Conservation (phyloP, 2,329 filamentous ascomycete genomes). For the Xylariaceae sp. region DNA sequence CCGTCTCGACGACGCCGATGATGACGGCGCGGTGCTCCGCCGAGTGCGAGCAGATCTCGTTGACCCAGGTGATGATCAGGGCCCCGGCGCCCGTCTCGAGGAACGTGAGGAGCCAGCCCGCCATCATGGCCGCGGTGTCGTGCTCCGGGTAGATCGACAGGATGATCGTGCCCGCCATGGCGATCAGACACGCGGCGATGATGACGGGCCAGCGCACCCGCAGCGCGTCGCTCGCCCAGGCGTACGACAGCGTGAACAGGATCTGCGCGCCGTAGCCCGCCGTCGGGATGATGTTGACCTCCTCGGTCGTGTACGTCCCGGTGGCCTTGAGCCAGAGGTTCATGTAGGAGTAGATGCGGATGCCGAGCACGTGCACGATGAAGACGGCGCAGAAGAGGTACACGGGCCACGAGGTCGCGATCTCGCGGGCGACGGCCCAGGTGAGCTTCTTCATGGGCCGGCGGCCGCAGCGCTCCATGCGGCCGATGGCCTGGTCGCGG, state of each 20-base stretch:
- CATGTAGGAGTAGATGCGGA: slow-evolving; percentile 34
- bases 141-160: slow-evolving; percentile 30
- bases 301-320: slow-evolving; percentile 26
- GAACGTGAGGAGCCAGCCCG: slow-evolving; percentile 33
- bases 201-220: slow-evolving; percentile 51
- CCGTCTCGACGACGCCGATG: slow-evolving; percentile 43
- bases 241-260: slow-evolving; percentile 48
- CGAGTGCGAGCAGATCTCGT: slow-evolving; percentile 40
- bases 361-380: slow-evolving; percentile 29
- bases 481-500: slow-evolving; percentile 22
- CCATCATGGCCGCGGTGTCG: slow-evolving; percentile 31
- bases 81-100: slow-evolving; percentile 31
- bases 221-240: slow-evolving; percentile 47
- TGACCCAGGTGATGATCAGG: slow-evolving; percentile 41
- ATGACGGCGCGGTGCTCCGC: slow-evolving; percentile 46
- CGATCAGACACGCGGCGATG: slow-evolving; percentile 40
- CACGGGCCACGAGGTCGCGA: slow-evolving; percentile 26
- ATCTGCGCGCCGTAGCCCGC: slow-evolving; percentile 35
- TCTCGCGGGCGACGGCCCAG: slow-evolving; percentile 21
- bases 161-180: slow-evolving; percentile 30
- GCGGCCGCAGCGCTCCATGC: slow-evolving; percentile 27
- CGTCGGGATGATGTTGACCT: slow-evolving; percentile 50
- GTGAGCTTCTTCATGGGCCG: slow-evolving; percentile 28
- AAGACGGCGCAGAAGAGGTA: slow-evolving; percentile 31
- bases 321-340: slow-evolving; percentile 30